These are phyloP conservation scores for Boechera stricta DNA, from an alignment of 345 rosid genomes.

Conservation along the genomic window DNA sequence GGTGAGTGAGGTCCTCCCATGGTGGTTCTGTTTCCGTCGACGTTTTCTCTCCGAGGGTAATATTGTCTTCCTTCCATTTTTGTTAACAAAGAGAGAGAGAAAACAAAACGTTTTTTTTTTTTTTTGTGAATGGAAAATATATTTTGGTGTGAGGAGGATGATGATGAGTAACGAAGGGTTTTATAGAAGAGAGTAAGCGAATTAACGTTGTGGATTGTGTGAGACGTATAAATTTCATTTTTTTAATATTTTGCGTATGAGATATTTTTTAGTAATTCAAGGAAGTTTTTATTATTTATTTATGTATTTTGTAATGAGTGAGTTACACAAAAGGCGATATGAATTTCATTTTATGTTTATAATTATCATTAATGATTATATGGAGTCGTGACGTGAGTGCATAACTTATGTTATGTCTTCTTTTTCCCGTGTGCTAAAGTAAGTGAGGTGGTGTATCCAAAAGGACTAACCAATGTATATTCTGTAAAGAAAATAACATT, in stretches of 20 bases:
- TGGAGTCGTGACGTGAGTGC: constrained; percentile 41
- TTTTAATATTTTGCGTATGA: constrained; percentile 24
- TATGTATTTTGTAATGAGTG: constrained; percentile 10
- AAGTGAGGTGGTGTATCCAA: constrained; percentile 9
- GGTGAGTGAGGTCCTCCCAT: constrained; percentile 57
- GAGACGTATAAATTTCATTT: constrained; percentile 27
- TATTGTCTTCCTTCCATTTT: constrained; percentile 57
- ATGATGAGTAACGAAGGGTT: constrained; percentile 30
- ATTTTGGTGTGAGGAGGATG: constrained; percentile 42
- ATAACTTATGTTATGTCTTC: constrained; percentile 23
- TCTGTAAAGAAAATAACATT: neutral
- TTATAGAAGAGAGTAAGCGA: constrained; percentile 39
- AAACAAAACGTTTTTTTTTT: neutral
- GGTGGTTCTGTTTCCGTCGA: constrained; percentile 29
- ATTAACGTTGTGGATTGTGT: constrained; percentile 39
- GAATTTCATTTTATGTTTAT: neutral
- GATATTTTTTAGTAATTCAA: constrained; percentile 7
- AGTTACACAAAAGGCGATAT: neutral
- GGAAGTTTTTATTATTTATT: neutral
- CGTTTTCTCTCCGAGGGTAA: constrained; percentile 46
- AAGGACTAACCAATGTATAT: neutral
- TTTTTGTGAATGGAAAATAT: constrained; percentile 21
- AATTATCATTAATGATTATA: constrained; percentile 26
- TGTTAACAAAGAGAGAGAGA: neutral
- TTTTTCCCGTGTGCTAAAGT: constrained; percentile 12